These are phyloP conservation scores for Colletotrichum sp. DNA, from an alignment of 2,329 filamentous ascomycete species.

Conservation along the genomic window DNA sequence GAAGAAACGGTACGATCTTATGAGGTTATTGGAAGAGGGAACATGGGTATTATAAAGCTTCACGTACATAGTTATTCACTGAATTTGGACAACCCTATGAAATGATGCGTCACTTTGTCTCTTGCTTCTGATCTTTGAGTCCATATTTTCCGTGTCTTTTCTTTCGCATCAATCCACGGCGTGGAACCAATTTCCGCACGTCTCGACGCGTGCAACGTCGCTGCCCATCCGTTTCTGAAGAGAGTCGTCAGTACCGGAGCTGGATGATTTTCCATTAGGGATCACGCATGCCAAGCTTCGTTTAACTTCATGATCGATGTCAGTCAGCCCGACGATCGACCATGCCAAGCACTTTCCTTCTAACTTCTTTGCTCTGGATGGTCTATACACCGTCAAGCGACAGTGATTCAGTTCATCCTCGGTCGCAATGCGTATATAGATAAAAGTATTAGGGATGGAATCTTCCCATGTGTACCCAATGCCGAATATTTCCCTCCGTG, in stretches of 20 bases:
- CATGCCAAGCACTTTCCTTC: background rate
- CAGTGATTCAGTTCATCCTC: background rate
- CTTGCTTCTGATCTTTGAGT: too few relatives aligned
- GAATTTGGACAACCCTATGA: background rate
- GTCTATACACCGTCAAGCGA: background rate
- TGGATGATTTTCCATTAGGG: background rate
- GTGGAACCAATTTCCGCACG: too few relatives aligned
- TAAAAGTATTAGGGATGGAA: background rate
- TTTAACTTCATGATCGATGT: background rate
- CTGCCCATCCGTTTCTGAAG: too few relatives aligned
- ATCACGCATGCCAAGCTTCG: background rate
- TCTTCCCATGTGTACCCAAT: background rate
- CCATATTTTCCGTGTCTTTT: too few relatives aligned
- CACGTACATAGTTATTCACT: background rate
- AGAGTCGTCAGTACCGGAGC: too few relatives aligned
- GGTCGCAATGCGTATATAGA: background rate
- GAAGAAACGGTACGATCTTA: background rate
- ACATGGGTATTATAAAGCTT: background rate
- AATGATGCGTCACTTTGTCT: background rate
- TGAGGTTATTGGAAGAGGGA: background rate
- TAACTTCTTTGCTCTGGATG: background rate
- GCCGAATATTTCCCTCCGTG: background rate
- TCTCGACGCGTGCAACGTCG: too few relatives aligned
- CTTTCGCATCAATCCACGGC: too few relatives aligned
- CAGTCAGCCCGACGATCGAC: background rate